Base-by-base conservation (phyloP, 495 filamentous ascomycete genomes). In the Clavariopsis aquatica region DNA sequence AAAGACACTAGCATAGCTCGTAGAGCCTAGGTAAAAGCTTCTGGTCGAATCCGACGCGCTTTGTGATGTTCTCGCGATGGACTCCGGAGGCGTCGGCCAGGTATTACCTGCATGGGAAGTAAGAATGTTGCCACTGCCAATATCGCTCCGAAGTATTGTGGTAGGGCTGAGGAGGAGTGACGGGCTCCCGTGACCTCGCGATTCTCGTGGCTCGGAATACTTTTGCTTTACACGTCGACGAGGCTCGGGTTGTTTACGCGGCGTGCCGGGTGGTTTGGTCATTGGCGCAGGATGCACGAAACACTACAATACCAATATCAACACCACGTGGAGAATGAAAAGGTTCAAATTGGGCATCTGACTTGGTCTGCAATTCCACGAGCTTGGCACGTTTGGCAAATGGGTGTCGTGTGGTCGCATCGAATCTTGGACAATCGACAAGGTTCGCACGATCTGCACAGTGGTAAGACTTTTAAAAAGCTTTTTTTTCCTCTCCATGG, bases 1-100 rank as follows among this genome's bases (percentile, higher is more conserved):
- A 46, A 69, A 69, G 1, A 65, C 61, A 19, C 38, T 41, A 5
- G 66, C 66, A 36, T 69, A 69, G 61, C 66, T 69, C 12, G 66
- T 69, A 6, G 66, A 69, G 3, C 61, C 66, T 15, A 65, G 57
- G 27, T 65, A 65, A 26, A 57, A 69, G 23, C 43, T 38, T 17
- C 55, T 19, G 0, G 49, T 20, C 2, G 61, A 55, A 12, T 69
- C 61, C 0, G 36, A 43, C 1, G 47, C 20, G 26, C 38, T 61
- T 29, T 49, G 60, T 0, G 46, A 19, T 17, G 49, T 43, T 46
- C 38, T 64, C 9, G 62, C 27, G 0, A 28, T 28, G 0, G 61
- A 56, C 26, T 64, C 66, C 0, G 61, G 61, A 20, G 61, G 60
- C 20, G 60, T 65, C 8, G 60, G 61, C 56, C 55, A 61, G 15